Evolutionary conservation across 306 rosid species (phyloP).

Genomic region (Ammopiptanthus mongolicus): DNA sequence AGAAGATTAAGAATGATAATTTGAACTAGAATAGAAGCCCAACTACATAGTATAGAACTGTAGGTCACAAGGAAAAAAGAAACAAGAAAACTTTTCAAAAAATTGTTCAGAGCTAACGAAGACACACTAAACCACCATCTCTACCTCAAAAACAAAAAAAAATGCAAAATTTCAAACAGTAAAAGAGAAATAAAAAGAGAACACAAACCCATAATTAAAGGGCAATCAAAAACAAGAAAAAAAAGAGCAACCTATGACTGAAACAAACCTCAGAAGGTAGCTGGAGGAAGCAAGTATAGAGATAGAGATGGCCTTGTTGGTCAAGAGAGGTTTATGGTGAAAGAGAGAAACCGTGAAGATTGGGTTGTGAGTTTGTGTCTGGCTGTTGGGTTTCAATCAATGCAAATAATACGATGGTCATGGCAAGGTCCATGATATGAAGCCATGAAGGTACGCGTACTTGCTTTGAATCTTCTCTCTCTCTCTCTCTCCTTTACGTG

Average conservation of each 20-base stretch:
- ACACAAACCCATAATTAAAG: slow-evolving; percentile 21
- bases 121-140: not conserved
- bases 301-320: not conserved
- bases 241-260: not conserved
- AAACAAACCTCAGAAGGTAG: slow-evolving; percentile 38
- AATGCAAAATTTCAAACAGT: not conserved
- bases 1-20: not conserved
- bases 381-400: not conserved
- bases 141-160: not conserved
- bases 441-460: not conserved
- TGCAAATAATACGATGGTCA: not conserved
- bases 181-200: not conserved
- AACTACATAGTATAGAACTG: too few species aligned
- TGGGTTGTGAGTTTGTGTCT: not conserved
- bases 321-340: not conserved
- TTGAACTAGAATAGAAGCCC: not conserved
- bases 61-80: not conserved
- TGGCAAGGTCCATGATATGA: not conserved
- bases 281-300: not conserved
- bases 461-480: slow-evolving; percentile 3
- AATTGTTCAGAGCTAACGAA: not conserved
- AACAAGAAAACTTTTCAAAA: not conserved
- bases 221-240: not conserved
- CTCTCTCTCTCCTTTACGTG: not conserved
- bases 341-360: not conserved